phyloP scores from a whole-genome alignment of 805 yeast species.

The Candida piceae region DNA sequence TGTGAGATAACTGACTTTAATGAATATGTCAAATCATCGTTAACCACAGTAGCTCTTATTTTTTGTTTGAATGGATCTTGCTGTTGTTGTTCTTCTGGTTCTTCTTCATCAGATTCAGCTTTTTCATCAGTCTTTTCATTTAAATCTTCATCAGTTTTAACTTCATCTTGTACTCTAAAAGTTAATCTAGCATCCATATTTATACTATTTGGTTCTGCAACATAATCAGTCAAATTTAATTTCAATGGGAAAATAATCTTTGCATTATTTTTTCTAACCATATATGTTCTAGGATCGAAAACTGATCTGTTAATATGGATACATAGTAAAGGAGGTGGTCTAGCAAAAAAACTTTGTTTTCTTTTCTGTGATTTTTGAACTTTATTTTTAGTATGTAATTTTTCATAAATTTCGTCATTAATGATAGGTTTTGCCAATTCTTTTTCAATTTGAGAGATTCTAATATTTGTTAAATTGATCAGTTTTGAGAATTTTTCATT shows the following conservation, averaged over 20 bases:
- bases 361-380: conserved; percentile 73
- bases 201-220: conserved; percentile 62
- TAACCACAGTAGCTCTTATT: conserved; percentile 5
- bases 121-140: conserved; percentile 1
- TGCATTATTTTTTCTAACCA: conserved; percentile 79
- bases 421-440: conserved; percentile 66
- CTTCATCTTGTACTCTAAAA: conserved; percentile 58
- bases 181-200: conserved; percentile 77
- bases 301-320: conserved; percentile 91
- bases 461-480: conserved; percentile 33
- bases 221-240: conserved; percentile 63
- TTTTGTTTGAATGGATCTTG: not conserved
- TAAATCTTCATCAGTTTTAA: conserved; percentile 11
- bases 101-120: conserved; percentile 6
- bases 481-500: conserved; percentile 19
- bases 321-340: conserved; percentile 79
- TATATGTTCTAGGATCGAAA: conserved; percentile 81
- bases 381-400: conserved; percentile 68
- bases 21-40: conserved; percentile 52
- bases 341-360: conserved; percentile 72
- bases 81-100: conserved; percentile 3
- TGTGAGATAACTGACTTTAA: conserved; percentile 86
- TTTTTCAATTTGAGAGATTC: conserved; percentile 43
- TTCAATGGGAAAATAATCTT: conserved; percentile 70
- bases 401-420: conserved; percentile 72